Base-by-base conservation (phyloP, 2,329 filamentous ascomycete species). In the Cercospora canescens region DNA sequence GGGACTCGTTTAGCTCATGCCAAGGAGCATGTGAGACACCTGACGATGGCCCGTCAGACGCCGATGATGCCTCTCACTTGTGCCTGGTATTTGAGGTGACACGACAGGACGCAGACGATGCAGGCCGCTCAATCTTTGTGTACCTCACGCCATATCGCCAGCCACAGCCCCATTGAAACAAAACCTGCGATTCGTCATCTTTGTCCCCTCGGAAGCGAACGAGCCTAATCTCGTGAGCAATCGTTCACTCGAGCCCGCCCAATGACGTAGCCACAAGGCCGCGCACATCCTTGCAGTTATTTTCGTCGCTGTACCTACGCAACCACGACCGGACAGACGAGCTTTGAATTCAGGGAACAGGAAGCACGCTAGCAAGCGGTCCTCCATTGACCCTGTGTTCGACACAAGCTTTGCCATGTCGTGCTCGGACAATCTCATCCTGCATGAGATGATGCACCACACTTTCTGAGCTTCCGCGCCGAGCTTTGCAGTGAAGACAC, bases 381-480 rank as follows among this genome's bases (percentile, higher is more conserved):
- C 21, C 39, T 18, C 39, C 39, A 45, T 45, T 45, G 39, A 21
- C 48, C 48, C 16, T 16, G 21, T 30, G 32, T n/a, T 12, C 6
- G 6, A 37, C 6, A 60, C 57, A 60, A 60, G 37, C 57, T 60
- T 48, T 60, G 37, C 35, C 52, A 45, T 41, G 21, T 60, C 57
- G 57, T 48, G 35, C 57, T 60, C 21, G 35, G 57, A 60, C 37
- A 14, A 41, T 41, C 57, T 30, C 37, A 60, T 60, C 28, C 57
- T 60, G 57, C 57, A 60, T 60, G 57, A 45, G 12, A 37, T 30
- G 57, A 55, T 55, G 28, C 52, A 55, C 52, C 52, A 34, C 30
- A n/a, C 28, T 54, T 54, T 30, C 48, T 35, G 45, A 55, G 16
- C 52, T 55, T 32, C 16, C 28, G 12, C 24, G 16, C 48, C 28